phyloP scores from a whole-genome alignment of 371 early-diverging fungal species.

The Spraguea lophii region DNA sequence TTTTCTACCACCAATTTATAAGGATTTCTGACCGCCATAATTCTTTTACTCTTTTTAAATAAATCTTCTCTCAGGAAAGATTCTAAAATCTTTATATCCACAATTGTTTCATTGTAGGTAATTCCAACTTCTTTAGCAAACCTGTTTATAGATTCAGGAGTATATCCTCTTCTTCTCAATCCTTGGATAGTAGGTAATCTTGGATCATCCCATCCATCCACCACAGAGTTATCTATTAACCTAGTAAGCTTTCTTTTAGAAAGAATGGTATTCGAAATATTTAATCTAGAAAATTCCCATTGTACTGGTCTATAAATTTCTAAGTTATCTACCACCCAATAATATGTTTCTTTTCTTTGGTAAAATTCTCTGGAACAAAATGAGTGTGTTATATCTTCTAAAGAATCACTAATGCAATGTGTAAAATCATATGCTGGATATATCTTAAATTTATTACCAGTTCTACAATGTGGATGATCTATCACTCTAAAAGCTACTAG shows the following conservation, averaged over 20 bases:
- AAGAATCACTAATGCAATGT: constrained; percentile 88
- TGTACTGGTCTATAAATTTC: constrained; percentile 97
- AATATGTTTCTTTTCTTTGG: constrained; percentile 77
- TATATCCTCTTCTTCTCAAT: constrained; percentile 84
- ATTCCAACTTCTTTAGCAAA: constrained; percentile 81
- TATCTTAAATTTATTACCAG: constrained; percentile 74
- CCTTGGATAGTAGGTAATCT: constrained; percentile 83
- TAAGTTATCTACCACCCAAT: constrained; percentile 92
- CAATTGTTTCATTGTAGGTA: constrained; percentile 62
- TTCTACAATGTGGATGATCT: constrained; percentile 62
- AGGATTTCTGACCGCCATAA: constrained; percentile 70
- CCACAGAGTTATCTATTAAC: constrained; percentile 59
- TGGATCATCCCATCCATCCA: constrained; percentile 89
- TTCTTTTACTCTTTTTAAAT: constrained; percentile 65
- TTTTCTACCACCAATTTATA: constrained; percentile 64
- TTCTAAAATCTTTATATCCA: constrained; percentile 74
- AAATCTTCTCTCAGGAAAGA: constrained; percentile 75
- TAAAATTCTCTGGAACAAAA: constrained; percentile 92
- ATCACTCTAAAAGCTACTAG: constrained; percentile 83
- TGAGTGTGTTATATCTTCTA: constrained; percentile 97
- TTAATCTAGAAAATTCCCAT: constrained; percentile 95
- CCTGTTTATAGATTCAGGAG: constrained; percentile 86
- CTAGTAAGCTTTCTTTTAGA: constrained; percentile 86
- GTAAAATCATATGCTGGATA: constrained; percentile 99
- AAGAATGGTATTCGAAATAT: constrained; percentile 76